Percentiles rank a stretch among this genome's conserved stretches.
These are phyloP conservation scores for Ustilago loliicola DNA, from an alignment of 1,284 basidiomycete species.

Conservation along the genomic window DNA sequence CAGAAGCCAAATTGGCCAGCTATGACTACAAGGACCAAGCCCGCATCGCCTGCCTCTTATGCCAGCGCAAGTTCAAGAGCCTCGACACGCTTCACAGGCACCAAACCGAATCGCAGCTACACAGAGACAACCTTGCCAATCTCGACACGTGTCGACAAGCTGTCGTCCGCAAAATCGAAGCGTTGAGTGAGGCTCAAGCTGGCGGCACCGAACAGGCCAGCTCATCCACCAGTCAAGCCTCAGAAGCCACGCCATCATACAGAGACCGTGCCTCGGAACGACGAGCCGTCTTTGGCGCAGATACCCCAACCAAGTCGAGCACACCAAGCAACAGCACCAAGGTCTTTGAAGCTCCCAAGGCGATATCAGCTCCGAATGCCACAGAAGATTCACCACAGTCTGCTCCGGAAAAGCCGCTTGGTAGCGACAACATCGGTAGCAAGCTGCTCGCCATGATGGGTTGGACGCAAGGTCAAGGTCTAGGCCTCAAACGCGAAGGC, in stretches of 20 bases:
- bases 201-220: background rate
- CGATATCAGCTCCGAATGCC: background rate
- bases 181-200: background rate
- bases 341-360: conserved; percentile 28
- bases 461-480: conserved; percentile 47
- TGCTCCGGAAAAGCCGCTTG: conserved; percentile 45
- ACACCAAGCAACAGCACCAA: background rate
- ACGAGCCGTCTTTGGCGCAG: conserved; percentile 52
- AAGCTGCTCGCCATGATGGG: conserved; percentile 54
- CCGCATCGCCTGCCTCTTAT: conserved; percentile 48
- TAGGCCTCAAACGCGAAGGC: conserved; percentile 32
- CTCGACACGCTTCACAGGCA: conserved; percentile 43
- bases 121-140: conserved; percentile 39
- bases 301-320: conserved; percentile 12
- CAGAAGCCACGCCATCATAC: conserved; percentile 10
- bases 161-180: conserved; percentile 28
- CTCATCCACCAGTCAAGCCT: background rate
- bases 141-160: conserved; percentile 32
- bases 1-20: conserved; percentile 11
- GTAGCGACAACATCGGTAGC: conserved; percentile 44
- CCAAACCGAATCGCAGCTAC: conserved; percentile 39
- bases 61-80: conserved; percentile 53
- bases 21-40: conserved; percentile 46
- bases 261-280: conserved; percentile 53
- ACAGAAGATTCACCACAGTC: conserved; percentile 11